These are phyloP conservation scores for Heterobasidion parviporum DNA, from an alignment of 1,284 basidiomycete species.

Conservation along the genomic window DNA sequence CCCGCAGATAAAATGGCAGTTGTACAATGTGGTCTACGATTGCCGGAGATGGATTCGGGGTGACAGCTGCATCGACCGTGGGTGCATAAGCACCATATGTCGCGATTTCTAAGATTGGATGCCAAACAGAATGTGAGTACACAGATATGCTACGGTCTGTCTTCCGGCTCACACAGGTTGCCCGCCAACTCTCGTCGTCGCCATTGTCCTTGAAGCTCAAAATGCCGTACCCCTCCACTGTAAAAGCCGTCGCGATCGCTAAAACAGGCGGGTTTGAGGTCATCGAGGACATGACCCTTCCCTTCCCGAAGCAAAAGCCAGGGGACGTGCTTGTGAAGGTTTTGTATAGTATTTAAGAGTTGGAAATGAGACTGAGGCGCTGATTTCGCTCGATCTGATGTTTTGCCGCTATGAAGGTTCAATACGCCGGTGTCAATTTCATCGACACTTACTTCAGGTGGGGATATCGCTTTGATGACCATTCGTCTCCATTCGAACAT, in stretches of 20 bases:
- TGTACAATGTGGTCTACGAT: no score
- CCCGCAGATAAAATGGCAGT: no score
- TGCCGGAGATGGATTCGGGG: no score
- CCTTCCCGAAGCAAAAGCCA: conserved; percentile 54
- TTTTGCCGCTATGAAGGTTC: conserved; percentile 28
- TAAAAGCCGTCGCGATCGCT: conserved; percentile 53
- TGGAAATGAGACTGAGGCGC: not conserved
- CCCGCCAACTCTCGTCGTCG: conserved; percentile 20
- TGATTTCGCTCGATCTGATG: not conserved
- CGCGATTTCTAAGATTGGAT: not conserved
- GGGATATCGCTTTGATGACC: not conserved
- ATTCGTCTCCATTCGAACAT: not conserved
- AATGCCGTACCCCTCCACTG: conserved; percentile 46
- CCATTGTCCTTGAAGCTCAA: conserved; percentile 15
- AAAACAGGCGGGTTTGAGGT: conserved; percentile 74
- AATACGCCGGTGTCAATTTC: conserved; percentile 79
- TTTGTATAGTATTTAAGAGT: conserved; percentile 19
- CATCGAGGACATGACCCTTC: conserved; percentile 54
- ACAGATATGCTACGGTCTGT: not conserved
- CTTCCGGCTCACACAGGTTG: not conserved
- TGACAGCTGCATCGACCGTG: no score
- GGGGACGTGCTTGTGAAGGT: conserved; percentile 79
- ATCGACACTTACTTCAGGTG: conserved; percentile 78
- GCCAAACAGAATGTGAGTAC: not conserved
- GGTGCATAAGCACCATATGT: not conserved